Conservation (phyloP, 2,329 filamentous ascomycete species). For the Lachnellula willkommii region DNA sequence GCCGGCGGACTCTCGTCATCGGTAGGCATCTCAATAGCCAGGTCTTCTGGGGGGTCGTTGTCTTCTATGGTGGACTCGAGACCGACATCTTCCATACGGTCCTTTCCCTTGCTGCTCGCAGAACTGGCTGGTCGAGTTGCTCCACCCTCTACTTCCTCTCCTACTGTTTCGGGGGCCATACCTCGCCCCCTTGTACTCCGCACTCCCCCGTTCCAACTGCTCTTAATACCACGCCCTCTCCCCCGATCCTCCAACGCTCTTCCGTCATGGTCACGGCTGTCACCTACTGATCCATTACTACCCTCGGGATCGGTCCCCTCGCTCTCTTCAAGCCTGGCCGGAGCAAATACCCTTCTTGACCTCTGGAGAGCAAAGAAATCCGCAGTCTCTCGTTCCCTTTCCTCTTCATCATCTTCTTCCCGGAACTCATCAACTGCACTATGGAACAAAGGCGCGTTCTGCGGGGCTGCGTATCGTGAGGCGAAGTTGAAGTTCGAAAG, state of each 20-base stretch:
- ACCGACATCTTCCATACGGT: slow-evolving; percentile 76
- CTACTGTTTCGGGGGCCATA: slow-evolving; percentile 24
- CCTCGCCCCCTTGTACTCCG: slow-evolving; percentile 28
- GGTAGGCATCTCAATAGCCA: slow-evolving; percentile 48
- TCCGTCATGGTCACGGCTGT: slow-evolving; percentile 44
- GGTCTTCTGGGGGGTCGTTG: slow-evolving; percentile 55
- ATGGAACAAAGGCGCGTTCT: slow-evolving; percentile 90
- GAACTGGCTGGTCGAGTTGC: slow-evolving; percentile 21
- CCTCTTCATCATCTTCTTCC: slow-evolving; percentile 89
- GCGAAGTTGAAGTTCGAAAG: slow-evolving; percentile 74
- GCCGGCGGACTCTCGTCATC: slow-evolving; percentile 52
- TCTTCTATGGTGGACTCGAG: slow-evolving; percentile 62
- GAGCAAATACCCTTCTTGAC: slow-evolving; percentile 82
- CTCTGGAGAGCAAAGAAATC: slow-evolving; percentile 88
- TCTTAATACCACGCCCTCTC: slow-evolving; percentile 48
- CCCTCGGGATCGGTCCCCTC: slow-evolving; percentile 72
- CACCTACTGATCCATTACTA: slow-evolving; percentile 51
- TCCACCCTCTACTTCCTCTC: slow-evolving; percentile 34
- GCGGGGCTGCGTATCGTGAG: slow-evolving; percentile 64
- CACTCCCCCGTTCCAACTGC: slow-evolving; percentile 55
- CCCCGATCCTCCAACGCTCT: slow-evolving; percentile 42
- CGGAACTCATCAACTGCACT: slow-evolving; percentile 85
- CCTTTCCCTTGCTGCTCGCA: slow-evolving; percentile 49
- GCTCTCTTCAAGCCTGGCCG: slow-evolving; percentile 77
- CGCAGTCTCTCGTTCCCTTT: slow-evolving; percentile 85